Evolutionary conservation across 805 yeast species (phyloP), one percentile per base, ranked within the genome.

Genomic region (Pichia scutulata): DNA sequence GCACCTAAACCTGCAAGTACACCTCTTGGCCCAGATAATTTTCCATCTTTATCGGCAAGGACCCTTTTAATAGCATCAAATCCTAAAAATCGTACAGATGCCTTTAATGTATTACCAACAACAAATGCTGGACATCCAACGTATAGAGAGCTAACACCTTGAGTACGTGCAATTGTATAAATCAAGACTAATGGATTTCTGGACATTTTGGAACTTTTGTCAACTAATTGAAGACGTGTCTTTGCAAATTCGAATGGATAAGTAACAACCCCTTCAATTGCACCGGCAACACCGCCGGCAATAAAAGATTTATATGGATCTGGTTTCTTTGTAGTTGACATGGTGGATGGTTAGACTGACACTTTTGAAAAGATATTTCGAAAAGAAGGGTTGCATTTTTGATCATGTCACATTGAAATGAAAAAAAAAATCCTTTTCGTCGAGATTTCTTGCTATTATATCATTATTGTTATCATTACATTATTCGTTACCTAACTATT

Each of bases 161-260:
- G 96, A 3, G 78, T 75, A 57, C 74, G 80, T 16, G 87, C 89
- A 7, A 86, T 80, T 50, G 79, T 83, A 64, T 80, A 80, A 53
- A 93, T 86, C 51, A 92, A 74, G 13, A 81, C 84, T 49, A 92
- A 66, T 33, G 99, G 99, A 63, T 93, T 92, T 57, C 90, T 74
- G 2, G 95, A 82, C 14, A 80, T 75, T 48, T 69, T 81, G 14
- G 84, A 70, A 0, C 79, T 61, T 63, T 83, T 84, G 58, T 81
- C 84, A 33, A 82, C 81, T 50, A 92, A 75, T 70, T 92, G 99
- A 43, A 93, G 73, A 55, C 98, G 74, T 3, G 99, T 92, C 64
- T 92, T 92, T 43, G 98, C 96, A 70, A 90, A 92, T 67, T 92
- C 99, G 67, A 93, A 93, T 3, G 99, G 99, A 66, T 89, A 92